phyloP scores from a whole-genome alignment of 1,139 yeast species.

The Saccharomycopsis crataegensis region DNA sequence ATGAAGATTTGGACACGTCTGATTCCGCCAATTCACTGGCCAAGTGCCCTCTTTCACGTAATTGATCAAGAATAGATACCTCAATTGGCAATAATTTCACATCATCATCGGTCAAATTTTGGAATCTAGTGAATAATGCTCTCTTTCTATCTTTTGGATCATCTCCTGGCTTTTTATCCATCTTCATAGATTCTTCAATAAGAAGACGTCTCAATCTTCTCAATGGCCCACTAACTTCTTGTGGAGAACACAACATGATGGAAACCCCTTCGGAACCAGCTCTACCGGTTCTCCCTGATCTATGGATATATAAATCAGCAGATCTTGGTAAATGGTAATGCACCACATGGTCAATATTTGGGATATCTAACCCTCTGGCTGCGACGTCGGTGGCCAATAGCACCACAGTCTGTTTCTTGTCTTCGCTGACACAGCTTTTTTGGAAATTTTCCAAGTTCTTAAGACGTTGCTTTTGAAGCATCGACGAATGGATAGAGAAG shows the following conservation, averaged over 20 bases:
- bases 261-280: constrained; percentile 94
- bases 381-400: constrained; percentile 96
- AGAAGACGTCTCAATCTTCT: constrained; percentile 63
- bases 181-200: constrained; percentile 8
- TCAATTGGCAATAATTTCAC: constrained; percentile 74
- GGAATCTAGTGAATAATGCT: background rate
- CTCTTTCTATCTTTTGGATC: constrained; percentile 10
- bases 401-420: constrained; percentile 50
- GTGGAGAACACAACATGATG: constrained; percentile 86
- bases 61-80: constrained; percentile 59
- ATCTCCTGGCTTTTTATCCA: constrained; percentile 13
- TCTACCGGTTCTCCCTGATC: constrained; percentile 98
- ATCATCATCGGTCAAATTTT: constrained; percentile 33
- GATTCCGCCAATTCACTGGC: constrained; percentile 75
- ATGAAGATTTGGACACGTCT: constrained; percentile 48
- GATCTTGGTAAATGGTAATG: constrained; percentile 94
- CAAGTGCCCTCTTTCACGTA: constrained; percentile 59
- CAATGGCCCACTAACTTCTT: constrained; percentile 85
- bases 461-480: constrained; percentile 91
- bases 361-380: constrained; percentile 95
- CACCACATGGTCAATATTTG: constrained; percentile 85
- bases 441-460: constrained; percentile 68
- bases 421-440: constrained; percentile 19
- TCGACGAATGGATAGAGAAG: constrained; percentile 82
- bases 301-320: constrained; percentile 90